Evolutionary conservation across 1,284 basidiomycete genomes (phyloP).

Genomic region (Anthracocystis walkeri): DNA sequence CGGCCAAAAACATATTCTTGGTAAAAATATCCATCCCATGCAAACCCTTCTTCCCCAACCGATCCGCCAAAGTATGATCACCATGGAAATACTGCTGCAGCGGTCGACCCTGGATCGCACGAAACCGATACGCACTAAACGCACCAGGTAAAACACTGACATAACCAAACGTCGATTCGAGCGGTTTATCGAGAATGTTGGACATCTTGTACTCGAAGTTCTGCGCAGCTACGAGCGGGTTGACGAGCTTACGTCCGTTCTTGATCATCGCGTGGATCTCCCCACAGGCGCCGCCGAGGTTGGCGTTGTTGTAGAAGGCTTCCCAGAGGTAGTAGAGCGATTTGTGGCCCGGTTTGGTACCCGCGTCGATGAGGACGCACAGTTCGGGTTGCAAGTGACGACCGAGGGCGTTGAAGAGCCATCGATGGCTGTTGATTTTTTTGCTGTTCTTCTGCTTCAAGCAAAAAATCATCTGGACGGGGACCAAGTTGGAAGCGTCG

Average conservation of each 20-base stretch:
- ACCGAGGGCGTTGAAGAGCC: conserved; percentile 97
- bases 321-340: conserved; percentile 69
- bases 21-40: conserved; percentile 99
- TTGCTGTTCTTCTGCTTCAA: conserved; percentile 96
- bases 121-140: conserved; percentile 92
- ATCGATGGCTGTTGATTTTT: conserved; percentile 75
- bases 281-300: conserved; percentile 68
- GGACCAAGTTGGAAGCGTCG: conserved; percentile 83
- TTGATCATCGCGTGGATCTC: conserved; percentile 69
- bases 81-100: conserved; percentile 98
- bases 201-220: conserved; percentile 98
- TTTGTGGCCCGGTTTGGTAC: conserved; percentile 68
- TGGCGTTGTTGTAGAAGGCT: conserved; percentile 68
- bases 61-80: conserved; percentile 84
- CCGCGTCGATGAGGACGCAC: conserved; percentile 67
- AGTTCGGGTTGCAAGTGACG: conserved; percentile 73
- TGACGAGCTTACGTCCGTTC: conserved; percentile 66
- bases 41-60: conserved; percentile 91
- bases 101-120: conserved; percentile 90
- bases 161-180: conserved; percentile 95
- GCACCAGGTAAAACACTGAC: conserved; percentile 91
- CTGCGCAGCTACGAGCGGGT: conserved; percentile 77
- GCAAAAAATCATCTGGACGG: conserved; percentile 94
- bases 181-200: conserved; percentile 80
- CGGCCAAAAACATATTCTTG: conserved; percentile 75